Conservation (phyloP, 202 grass and related monocot genomes). For the Saccharum hybrid region DNA sequence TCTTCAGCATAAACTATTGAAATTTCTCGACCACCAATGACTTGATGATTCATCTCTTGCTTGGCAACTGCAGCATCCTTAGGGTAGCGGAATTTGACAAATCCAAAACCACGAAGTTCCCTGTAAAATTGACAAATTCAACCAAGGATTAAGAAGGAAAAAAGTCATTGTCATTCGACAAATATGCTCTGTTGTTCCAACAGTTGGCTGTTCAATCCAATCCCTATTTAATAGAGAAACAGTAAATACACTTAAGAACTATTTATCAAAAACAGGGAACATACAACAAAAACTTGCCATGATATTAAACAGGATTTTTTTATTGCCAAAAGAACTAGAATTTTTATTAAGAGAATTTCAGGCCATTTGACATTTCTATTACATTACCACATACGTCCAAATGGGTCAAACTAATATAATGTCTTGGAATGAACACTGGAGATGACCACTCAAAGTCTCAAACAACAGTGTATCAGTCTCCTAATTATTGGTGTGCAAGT, state of each 20-base stretch:
- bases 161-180: constrained; percentile 23
- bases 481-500: background rate
- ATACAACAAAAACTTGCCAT: background rate
- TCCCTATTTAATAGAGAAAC: background rate
- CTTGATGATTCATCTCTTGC: constrained; percentile 77
- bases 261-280: background rate
- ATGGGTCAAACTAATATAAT: constrained; percentile 12
- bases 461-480: background rate
- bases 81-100: constrained; percentile 79
- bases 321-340: background rate
- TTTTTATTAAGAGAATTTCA: background rate
- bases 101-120: constrained; percentile 85
- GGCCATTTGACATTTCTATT: constrained; percentile 10
- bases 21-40: constrained; percentile 79
- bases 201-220: constrained; percentile 25
- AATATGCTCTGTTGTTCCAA: background rate
- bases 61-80: constrained; percentile 74
- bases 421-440: background rate
- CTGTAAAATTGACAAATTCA: constrained; percentile 46
- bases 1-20: constrained; percentile 76
- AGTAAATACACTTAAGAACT: background rate
- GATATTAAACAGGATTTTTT: background rate
- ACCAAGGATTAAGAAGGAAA: constrained; percentile 22
- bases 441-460: background rate
- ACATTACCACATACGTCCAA: background rate